Evolutionary conservation across 495 filamentous ascomycete species (phyloP).

Genomic region (Neurospora tetraspora): DNA sequence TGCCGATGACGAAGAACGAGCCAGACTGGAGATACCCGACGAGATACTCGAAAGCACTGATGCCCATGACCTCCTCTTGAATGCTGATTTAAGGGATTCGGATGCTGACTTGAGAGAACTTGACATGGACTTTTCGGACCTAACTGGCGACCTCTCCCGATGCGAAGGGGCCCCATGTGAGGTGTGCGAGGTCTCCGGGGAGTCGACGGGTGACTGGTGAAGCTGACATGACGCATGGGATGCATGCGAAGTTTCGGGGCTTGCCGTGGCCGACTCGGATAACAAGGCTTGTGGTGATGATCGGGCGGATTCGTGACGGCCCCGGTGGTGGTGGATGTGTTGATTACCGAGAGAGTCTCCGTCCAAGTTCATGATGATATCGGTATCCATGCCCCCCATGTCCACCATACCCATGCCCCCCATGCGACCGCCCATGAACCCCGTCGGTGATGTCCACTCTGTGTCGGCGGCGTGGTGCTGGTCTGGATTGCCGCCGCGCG

Average conservation of each 20-base stretch:
- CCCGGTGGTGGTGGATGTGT: neutral
- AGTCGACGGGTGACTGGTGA: constrained; percentile 6
- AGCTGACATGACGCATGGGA: neutral
- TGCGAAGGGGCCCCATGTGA: neutral
- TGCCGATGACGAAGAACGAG: constrained; percentile 21
- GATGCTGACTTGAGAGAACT: constrained; percentile 16
- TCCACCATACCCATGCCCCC: neutral
- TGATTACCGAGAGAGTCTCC: neutral
- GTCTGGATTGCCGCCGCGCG: constrained; percentile 1
- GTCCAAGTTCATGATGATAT: neutral
- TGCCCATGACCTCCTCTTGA: constrained; percentile 23
- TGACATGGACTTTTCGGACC: constrained; percentile 13
- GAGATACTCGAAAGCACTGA: constrained; percentile 26
- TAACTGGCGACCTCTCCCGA: constrained; percentile 17
- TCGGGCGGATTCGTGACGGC: neutral
- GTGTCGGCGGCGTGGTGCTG: neutral
- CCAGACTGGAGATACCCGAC: constrained; percentile 24
- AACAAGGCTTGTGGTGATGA: neutral
- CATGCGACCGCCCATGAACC: neutral
- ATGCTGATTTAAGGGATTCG: constrained; percentile 17
- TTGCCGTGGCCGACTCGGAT: neutral
- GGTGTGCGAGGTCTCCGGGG: constrained; percentile 8
- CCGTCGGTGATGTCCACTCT: neutral
- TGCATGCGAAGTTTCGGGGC: neutral
- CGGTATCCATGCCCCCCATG: neutral